Base-by-base conservation (phyloP, 2,329 filamentous ascomycete genomes). In the Helicocarpus griseus region DNA sequence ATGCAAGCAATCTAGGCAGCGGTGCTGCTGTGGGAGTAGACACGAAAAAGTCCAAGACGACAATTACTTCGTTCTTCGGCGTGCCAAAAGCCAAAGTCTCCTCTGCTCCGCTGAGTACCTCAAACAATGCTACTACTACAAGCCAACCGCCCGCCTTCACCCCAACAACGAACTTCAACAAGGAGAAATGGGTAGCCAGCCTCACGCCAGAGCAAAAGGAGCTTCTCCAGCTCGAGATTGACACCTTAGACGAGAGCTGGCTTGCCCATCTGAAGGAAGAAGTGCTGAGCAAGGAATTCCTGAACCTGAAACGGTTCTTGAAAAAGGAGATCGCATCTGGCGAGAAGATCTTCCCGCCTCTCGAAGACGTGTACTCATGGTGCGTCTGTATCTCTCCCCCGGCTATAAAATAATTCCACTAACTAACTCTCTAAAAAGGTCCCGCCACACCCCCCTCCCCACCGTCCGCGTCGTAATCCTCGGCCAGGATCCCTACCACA, bases 401-500 rank as follows among this genome's bases (percentile, higher is more conserved):
- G 14, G 33, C 26, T 31, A 48, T 58, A 65, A 56, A 65, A 53
- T 36, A 38, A n/a, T n/a, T 9, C 9, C n/a, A 8, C 43, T 14
- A 33, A 21, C 11, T n/a, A 5, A 11, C 9, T 14, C 31, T 53
- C 39, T 53, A 96, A n/a, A n/a, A n/a, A n/a, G 91, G 91, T 96
- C 91, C 54, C 86, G 89, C 24, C 86, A 95, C 68, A 96, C 91
- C 0, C 90, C 93, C 6, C 83, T 98, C 60, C 75, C 85, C 72
- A 85, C 78, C 13, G 90, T 97, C 67, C 95, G 95, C 69, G 86
- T 87, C 52, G 90, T 98, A 54, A 89, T 98, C 63, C 71, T 97
- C 50, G 93, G 93, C 58, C 93, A 98, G 73, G 93, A 98, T 67
- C 93, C 93, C 2, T 98, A 98, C 69, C 93, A 98, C 74, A 95